A percentile compares a stretch with the other conserved stretches of the same genome.
phyloP scores from a whole-genome alignment of 306 rosid species.

The Cicer pinnatifidum region DNA sequence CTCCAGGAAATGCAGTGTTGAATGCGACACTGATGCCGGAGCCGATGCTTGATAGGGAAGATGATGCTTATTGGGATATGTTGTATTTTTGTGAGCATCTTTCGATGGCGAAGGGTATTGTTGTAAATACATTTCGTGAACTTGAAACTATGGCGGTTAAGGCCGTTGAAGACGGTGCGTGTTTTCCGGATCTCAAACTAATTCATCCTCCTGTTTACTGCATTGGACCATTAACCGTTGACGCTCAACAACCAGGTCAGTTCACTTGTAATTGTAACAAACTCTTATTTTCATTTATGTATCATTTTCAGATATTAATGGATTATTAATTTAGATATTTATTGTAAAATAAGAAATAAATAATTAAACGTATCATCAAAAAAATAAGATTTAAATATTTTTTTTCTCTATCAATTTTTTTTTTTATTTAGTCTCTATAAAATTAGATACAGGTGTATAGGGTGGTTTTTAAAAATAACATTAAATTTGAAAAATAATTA shows the following conservation, averaged over 20 bases:
- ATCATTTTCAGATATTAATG: no score
- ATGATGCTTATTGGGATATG: conserved; percentile 38
- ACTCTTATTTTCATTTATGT: no score
- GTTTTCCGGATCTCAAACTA: background rate
- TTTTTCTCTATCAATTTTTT: no score
- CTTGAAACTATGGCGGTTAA: conserved; percentile 38
- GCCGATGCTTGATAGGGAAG: conserved; percentile 32
- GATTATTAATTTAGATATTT: no score
- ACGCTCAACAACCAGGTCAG: conserved; percentile 42
- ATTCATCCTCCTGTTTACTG: conserved; percentile 25
- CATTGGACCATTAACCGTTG: conserved; percentile 41
- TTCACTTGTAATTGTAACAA: background rate
- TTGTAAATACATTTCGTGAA: conserved; percentile 39
- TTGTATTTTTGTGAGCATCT: conserved; percentile 12
- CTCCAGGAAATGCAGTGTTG: conserved; percentile 35
- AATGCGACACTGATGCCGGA: conserved; percentile 34
- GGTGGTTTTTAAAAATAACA: no score
- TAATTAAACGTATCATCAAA: no score
- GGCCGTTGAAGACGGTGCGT: conserved; percentile 14
- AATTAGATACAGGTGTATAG: no score
- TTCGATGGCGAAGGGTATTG: conserved; percentile 15
- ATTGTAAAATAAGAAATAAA: no score
- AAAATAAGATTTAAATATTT: no score
- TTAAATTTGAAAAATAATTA: no score
- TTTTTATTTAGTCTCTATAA: no score